Evolutionary conservation across 2,329 filamentous ascomycete genomes (phyloP), one percentile per base, ranked within the genome.

Genomic region (Penicillium sp.): DNA sequence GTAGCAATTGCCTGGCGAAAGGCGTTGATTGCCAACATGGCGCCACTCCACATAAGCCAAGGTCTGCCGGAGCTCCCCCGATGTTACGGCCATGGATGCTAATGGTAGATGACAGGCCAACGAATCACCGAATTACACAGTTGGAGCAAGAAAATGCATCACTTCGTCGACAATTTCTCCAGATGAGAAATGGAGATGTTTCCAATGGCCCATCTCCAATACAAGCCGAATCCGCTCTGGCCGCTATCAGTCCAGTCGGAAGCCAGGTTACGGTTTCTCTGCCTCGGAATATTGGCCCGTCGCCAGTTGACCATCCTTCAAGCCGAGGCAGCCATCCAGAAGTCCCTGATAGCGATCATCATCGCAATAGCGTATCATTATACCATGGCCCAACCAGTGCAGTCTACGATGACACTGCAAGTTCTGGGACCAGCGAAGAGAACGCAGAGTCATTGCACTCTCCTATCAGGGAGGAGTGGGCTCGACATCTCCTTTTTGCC

Each of bases 1-100:
- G 78, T 53, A 69, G 70, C 28, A 79, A 77, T 57, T 80, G 78
- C 60, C 67, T 69, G 50, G 71, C 69, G 1, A 76, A 79, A 54
- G 73, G 69, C 6, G 71, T 74, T 44, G 71, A 72, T 14, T 79
- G 78, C 49, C 64, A 69, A 31, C 76, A 77, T 50, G 69, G 73
- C 38, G 67, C 70, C 10, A 63, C 70, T 43, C 61, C 63, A 24
- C 62, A 69, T 44, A 60, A 62, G 36, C 60, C 62, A 18, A 63
- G 62, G 61, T 61, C 44, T 44, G 41, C 33, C 25, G 36, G 18
- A 43, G 20, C 14, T 20, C 14, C 31, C 51, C 42, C 16, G 22
- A 44, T 20, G 6, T 13, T 20, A 13, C 14, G 22, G 18, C 16
- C n/a, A 25, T 14, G 5, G n/a, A 24, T 8, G 25, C 44, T 33